Base-by-base conservation (phyloP, 768 basidiomycete genomes). In the Russula ochroleuca region DNA sequence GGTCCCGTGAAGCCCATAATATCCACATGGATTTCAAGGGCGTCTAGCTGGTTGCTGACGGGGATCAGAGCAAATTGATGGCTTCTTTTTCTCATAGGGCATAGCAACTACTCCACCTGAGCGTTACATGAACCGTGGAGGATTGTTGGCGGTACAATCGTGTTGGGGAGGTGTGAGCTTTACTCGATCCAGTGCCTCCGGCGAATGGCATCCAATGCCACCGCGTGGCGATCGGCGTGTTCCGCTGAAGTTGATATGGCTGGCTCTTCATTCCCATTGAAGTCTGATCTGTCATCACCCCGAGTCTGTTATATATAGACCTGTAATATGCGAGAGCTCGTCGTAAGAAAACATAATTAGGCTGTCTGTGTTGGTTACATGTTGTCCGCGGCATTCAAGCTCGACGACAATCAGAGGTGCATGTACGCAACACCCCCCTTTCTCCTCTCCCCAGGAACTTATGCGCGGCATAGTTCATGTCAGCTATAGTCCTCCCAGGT, bases 31-130 rank as follows among this genome's bases (percentile, higher is more conserved):
- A n/a, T 37, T 38, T 25, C 21, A 19, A 47, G 35, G 73, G 75
- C 77, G 15, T 75, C 75, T 8, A 76, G 77, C 55, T 72, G 72
- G 73, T 70, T 76, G 3, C 50, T 76, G 67, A 73, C 31, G 15
- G 28, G 68, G 63, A 66, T 75, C 57, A 69, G 70, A 38, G 69
- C 73, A 3, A 71, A 83, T 76, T 78, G 83, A 28, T 85, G 83
- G 85, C 78, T 86, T 51, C 82, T 83, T 2, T 71, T 73, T 75
- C 19, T 53, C n/a, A 5, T 85, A 84, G 85, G 84, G 85, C 5
- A 71, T 78, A 28, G 80, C 85, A 1, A 84, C 83, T 1, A 83
- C 80, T 0, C 71, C 85, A 55, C 85, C 14, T 2, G 21, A 15
- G 48, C n/a, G 6, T 66, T 78, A 85, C 38, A 75, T 84, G 50